Conservation (phyloP, 2,329 filamentous ascomycete genomes). For the Neurospora sp. region DNA sequence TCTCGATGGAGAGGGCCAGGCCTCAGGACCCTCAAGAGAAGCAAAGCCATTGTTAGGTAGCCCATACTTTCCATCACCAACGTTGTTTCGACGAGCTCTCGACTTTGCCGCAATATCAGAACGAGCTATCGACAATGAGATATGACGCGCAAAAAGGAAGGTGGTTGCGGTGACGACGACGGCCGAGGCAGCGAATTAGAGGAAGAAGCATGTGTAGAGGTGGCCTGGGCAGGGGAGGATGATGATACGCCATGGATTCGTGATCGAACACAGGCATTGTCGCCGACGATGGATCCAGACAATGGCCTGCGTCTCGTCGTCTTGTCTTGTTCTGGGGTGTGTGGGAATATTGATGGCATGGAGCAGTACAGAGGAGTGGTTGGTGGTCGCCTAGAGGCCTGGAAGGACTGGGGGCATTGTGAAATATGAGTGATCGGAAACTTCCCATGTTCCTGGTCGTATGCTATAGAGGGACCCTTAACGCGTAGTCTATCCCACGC, state of each 20-base stretch:
- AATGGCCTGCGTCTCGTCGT: neutral
- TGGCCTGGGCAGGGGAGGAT: neutral
- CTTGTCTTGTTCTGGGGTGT: neutral
- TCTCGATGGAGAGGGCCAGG: neutral
- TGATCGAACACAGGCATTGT: neutral
- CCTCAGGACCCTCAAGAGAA: neutral
- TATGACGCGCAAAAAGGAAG: neutral
- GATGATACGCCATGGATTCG: neutral
- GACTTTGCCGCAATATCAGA: neutral
- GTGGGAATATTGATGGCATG: neutral
- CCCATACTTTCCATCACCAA: neutral
- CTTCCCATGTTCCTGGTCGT: neutral
- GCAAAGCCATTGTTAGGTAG: neutral
- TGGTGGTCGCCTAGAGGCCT: neutral
- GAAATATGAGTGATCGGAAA: neutral
- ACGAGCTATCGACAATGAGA: neutral
- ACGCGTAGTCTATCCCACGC: neutral
- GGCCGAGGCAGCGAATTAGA: neutral
- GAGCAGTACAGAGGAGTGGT: neutral
- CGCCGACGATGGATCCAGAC: neutral
- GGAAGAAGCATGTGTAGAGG: neutral
- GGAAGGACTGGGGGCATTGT: neutral
- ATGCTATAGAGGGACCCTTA: neutral
- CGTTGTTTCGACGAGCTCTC: neutral
- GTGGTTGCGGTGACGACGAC: neutral